A percentile compares a stretch with the other conserved stretches of the same genome.
Evolutionary conservation across 306 rosid genomes (phyloP).

Genomic region (Arachis stenosperma): DNA sequence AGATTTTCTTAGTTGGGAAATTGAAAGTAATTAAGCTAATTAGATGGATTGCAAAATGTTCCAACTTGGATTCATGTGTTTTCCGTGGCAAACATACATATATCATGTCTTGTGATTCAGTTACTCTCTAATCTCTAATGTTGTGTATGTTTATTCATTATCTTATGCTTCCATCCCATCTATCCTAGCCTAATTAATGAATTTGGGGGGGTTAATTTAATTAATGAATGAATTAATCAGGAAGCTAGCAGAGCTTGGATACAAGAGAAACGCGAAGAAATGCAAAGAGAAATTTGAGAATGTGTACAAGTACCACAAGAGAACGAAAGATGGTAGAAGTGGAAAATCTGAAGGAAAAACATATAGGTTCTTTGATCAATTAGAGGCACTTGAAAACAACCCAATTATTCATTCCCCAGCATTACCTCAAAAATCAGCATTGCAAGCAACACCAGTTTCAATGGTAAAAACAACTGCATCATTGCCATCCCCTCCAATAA

Average conservation of each 20-base stretch:
- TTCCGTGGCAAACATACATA: slow-evolving; percentile 41
- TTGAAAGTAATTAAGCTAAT: not conserved
- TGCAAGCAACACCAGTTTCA: slow-evolving; percentile 41
- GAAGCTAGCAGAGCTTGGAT: slow-evolving; percentile 89
- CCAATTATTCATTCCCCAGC: slow-evolving; percentile 39
- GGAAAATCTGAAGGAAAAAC: slow-evolving; percentile 89
- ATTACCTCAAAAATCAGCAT: not conserved
- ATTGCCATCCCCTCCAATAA: not conserved
- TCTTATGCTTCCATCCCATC: slow-evolving; percentile 27
- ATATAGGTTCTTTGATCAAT: slow-evolving; percentile 82
- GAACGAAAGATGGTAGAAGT: slow-evolving; percentile 86
- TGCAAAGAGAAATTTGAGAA: slow-evolving; percentile 98
- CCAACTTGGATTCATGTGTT: slow-evolving; percentile 44
- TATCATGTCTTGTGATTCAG: not conserved
- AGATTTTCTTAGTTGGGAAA: slow-evolving; percentile 14
- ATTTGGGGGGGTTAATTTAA: not conserved
- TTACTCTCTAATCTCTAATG: not conserved
- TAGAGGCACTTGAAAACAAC: slow-evolving; percentile 72
- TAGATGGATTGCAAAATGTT: slow-evolving; percentile 34
- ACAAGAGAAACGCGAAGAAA: slow-evolving; percentile 82
- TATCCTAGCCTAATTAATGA: not conserved
- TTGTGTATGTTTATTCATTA: not conserved
- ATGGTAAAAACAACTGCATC: slow-evolving; percentile 2
- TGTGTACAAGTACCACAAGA: slow-evolving; percentile 90
- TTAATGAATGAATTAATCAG: slow-evolving; percentile 42